phyloP scores from a whole-genome alignment of 1,284 basidiomycete genomes.

The Fomitopsis pinicola region DNA sequence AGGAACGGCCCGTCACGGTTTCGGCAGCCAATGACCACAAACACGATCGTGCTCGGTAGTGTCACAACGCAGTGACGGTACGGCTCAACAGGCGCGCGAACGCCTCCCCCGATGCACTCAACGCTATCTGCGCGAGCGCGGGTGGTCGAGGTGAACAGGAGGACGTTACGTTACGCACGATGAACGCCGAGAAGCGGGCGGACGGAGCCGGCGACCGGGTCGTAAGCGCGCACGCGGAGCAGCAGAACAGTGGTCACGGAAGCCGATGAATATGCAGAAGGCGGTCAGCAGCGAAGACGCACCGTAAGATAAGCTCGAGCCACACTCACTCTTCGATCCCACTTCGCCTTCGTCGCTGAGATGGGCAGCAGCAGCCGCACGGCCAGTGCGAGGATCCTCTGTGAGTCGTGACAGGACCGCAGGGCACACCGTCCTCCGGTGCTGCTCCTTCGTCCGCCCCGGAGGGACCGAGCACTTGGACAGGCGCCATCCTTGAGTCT shows the following conservation, averaged over 20 bases:
- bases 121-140: conserved; percentile 78
- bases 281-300: not conserved
- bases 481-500: conserved; percentile 5
- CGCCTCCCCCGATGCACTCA: conserved; percentile 80
- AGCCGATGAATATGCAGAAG: conserved; percentile 9
- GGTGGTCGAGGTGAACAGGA: conserved; percentile 77
- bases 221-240: not conserved
- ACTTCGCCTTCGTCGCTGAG: conserved; percentile 51
- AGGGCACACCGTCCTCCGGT: conserved; percentile 72
- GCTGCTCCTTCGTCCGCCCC: conserved; percentile 8
- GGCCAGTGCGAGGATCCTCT: conserved; percentile 71
- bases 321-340: conserved; percentile 69
- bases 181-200: conserved; percentile 67
- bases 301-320: not conserved
- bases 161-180: conserved; percentile 63
- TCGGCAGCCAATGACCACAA: conserved; percentile 57
- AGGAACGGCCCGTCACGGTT: conserved; percentile 26
- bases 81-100: conserved; percentile 86
- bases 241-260: not conserved
- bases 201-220: not conserved
- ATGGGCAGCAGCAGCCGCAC: conserved; percentile 75
- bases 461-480: conserved; percentile 17
- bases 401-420: conserved; percentile 72
- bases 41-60: conserved; percentile 71
- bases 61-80: conserved; percentile 82